Base-by-base conservation (phyloP, 1,284 basidiomycete genomes). In the Moniliophthora roreri region DNA sequence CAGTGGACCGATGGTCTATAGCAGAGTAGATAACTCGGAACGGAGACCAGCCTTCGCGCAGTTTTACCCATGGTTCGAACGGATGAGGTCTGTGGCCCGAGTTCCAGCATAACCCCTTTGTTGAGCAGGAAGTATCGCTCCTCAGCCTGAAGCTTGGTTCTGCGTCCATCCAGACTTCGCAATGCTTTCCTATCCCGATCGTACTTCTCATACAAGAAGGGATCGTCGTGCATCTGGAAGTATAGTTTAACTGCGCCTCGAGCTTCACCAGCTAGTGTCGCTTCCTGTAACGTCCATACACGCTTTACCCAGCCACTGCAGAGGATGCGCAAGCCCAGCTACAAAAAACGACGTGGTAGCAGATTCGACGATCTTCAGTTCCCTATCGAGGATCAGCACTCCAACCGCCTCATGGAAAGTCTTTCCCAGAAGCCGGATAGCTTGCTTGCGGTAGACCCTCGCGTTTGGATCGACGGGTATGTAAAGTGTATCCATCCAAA, bases 401-500 rank as follows among this genome's bases (percentile, higher is more conserved):
- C n/a, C 48, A 35, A 20, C 39, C 8, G 48, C 48, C 9, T 50
- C 37, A 15, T 40, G 48, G 26, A 39, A 50, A 13, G 48, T 50
- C 36, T 39, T 24, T 21, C 18, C 48, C 13, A 50, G 48, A 15
- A 50, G 37, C 23, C 16, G 34, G 48, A 50, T 50, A 13, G 48
- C 48, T 40, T 23, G 18, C 48, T 50, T 50, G 48, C 48, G 48
- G 23, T 50, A 40, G 23, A 11, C 20, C 23, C 4, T 50, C n/a
- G 37, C 36, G 9, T 15, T 37, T 6, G 35, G 48, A 37, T 37
- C 16, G 21, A 50, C 48, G 3, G 48, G 48, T 18, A 50, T 50
- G 20, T 35, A 50, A 15, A 50, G 34, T 16, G 48, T 50, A 26
- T 50, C 48, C 48, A 50, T 50, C 48, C 48, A 50, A 16, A 50